Evolutionary conservation across 2,329 filamentous ascomycete species (phyloP).

Genomic region (Alternaria conjuncta): DNA sequence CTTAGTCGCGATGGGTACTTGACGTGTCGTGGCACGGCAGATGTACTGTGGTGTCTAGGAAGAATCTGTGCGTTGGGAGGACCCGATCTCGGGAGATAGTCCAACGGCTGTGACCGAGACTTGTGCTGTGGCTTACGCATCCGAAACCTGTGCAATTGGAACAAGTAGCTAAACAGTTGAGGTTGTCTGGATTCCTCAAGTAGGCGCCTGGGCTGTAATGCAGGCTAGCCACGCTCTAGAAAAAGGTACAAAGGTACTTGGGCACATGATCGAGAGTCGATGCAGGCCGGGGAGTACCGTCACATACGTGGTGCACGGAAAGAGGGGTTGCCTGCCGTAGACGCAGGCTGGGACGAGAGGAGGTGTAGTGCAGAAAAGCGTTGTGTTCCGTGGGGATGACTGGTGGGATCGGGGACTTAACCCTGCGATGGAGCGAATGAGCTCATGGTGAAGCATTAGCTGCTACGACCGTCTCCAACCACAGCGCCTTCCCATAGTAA

Average conservation of each 20-base stretch:
- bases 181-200: background rate
- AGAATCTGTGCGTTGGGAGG: slow-evolving; percentile 1
- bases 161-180: background rate
- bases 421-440: slow-evolving; percentile 12
- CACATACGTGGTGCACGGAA: slow-evolving; percentile 17
- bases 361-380: slow-evolving; percentile 2
- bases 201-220: background rate
- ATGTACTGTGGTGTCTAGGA: background rate
- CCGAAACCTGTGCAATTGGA: background rate
- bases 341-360: slow-evolving; percentile 11
- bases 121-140: background rate
- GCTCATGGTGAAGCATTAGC: slow-evolving; percentile 1
- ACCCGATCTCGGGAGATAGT: background rate
- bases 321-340: slow-evolving; percentile 11
- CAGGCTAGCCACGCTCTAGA: background rate
- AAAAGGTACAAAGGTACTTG: slow-evolving; percentile 3
- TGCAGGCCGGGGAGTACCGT: slow-evolving; percentile 18
- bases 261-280: slow-evolving; percentile 27
- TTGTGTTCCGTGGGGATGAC: slow-evolving; percentile 8
- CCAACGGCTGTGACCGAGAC: background rate
- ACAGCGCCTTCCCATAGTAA: background rate
- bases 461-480: background rate
- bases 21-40: slow-evolving; percentile 6
- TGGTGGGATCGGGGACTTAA: slow-evolving; percentile 1
- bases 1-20: background rate